Percentiles rank a stretch among this genome's conserved stretches.
These are phyloP conservation scores for Colletotrichum sp. DNA, from an alignment of 2,329 filamentous ascomycete genomes.

Conservation along the genomic window DNA sequence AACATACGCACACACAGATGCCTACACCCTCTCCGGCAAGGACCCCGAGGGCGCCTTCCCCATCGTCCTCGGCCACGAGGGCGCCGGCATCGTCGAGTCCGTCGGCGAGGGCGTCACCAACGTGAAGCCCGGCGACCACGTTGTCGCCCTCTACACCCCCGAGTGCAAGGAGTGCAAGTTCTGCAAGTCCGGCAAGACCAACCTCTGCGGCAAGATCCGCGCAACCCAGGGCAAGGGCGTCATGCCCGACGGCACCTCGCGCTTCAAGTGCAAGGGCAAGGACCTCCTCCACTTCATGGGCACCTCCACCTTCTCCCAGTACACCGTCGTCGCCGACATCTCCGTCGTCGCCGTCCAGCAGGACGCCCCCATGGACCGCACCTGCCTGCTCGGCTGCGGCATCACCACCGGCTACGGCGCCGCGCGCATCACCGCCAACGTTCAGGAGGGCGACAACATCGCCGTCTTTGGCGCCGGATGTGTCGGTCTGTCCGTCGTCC, in stretches of 20 bases:
- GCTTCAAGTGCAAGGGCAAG: conserved; percentile 94
- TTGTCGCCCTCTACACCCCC: conserved; percentile 90
- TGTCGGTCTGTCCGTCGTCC: conserved; percentile 93
- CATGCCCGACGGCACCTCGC: conserved; percentile 95
- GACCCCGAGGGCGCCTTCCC: conserved; percentile 96
- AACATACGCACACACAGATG: conserved; percentile 59
- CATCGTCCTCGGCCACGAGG: conserved; percentile 87
- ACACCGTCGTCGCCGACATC: conserved; percentile 98
- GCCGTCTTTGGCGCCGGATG: conserved; percentile 96
- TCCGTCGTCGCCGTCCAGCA: conserved; percentile 93
- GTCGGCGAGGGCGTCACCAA: conserved; percentile 94
- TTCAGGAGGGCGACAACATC: conserved; percentile 88
- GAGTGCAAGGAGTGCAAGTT: conserved; percentile 99
- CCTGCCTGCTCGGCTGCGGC: conserved; percentile 94
- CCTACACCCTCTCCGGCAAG: conserved; percentile 94
- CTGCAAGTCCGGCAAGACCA: conserved; percentile 99
- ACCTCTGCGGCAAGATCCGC: conserved; percentile 99
- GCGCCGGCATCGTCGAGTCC: conserved; percentile 90
- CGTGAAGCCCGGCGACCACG: conserved; percentile 92
- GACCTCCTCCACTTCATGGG: conserved; percentile 99
- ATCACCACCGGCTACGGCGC: conserved; percentile 99
- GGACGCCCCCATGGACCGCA: conserved; percentile 93
- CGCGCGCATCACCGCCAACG: conserved; percentile 88
- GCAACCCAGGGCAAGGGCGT: conserved; percentile 89
- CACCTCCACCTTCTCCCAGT: conserved; percentile 98